phyloP scores from a whole-genome alignment of 345 rosid species.

The Zanthoxylum bungeanum region DNA sequence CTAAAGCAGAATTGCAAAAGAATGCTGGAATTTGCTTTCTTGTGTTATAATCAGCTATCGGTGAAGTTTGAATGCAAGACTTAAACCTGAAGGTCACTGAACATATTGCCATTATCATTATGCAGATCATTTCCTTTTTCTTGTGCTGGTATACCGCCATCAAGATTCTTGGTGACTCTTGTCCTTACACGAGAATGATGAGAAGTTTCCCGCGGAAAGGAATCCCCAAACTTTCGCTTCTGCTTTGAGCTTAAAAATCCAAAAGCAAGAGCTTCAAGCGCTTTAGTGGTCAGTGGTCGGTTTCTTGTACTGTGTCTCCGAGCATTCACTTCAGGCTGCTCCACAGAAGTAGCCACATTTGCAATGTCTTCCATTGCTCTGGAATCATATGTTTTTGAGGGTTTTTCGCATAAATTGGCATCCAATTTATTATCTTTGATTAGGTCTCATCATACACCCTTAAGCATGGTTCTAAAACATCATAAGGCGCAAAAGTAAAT shows the following conservation, averaged over 20 bases:
- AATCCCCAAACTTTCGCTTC: slow-evolving; percentile 33
- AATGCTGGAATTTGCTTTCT: neutral
- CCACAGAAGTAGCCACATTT: slow-evolving; percentile 14
- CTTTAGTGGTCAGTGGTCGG: slow-evolving; percentile 51
- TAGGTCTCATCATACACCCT: too few species aligned
- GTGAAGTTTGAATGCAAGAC: neutral
- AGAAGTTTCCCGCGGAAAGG: slow-evolving; percentile 14
- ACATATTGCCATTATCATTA: slow-evolving; percentile 1
- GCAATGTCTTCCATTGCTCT: neutral
- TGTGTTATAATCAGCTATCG: neutral
- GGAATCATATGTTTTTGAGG: too few species aligned
- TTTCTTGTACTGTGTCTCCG: slow-evolving; percentile 57
- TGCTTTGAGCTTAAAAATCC: slow-evolving; percentile 36
- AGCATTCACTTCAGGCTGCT: slow-evolving; percentile 22
- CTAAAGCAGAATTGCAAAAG: neutral
- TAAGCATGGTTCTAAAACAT: too few species aligned
- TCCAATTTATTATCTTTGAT: too few species aligned
- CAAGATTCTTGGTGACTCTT: slow-evolving; percentile 15
- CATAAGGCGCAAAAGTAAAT: too few species aligned
- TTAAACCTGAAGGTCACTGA: slow-evolving; percentile 9
- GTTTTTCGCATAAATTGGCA: too few species aligned
- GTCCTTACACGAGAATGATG: slow-evolving; percentile 17
- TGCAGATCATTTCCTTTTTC: slow-evolving; percentile 25
- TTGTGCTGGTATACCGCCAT: slow-evolving; percentile 4
- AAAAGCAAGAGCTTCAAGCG: slow-evolving; percentile 55